Evolutionary conservation across 108 stramenopile genomes (phyloP), one percentile per base, ranked within the genome.

Genomic region (Pseudonitzschia delicatissima): DNA sequence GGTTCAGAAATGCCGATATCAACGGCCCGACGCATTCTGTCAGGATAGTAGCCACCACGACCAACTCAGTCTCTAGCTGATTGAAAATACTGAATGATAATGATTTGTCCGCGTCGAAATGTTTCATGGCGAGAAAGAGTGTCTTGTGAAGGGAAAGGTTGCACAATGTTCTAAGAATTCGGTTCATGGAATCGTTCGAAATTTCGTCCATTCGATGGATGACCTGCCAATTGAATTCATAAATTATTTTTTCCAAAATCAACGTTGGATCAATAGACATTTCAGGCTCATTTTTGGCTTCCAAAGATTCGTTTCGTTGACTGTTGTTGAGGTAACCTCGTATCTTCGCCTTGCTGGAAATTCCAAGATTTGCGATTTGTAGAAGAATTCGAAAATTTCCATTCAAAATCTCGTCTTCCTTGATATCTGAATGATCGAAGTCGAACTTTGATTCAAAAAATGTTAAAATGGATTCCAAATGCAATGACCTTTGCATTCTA

Each of bases 1-100:
- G 32, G 12, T 2, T 17, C 13, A 62, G 7, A 1, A 77, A 25
- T 4, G 42, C 13, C 29, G 31, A 59, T 47, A 34, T 20, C n/a
- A 70, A n/a, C 0, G 69, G 69, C 1, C 64, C 76, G 11, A 77
- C 8, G 27, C 69, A 77, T 27, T 64, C 23, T n/a, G 26, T 42
- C 12, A 69, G 40, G 9, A 70, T 32, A 6, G 33, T 17, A 6
- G 55, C 28, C 4, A 48, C 64, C 37, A 64, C 15, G n/a, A 37
- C 7, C 18, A 67, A 29, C 9, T 36, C 4, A 7, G 26, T 36
- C 15, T 39, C 44, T 27, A 29, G 44, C 26, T 20, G 13, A 5
- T 49, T n/a, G n/a, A n/a, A n/a, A n/a, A n/a, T n/a, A n/a, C n/a
- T n/a, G n/a, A n/a, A n/a, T n/a, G n/a, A n/a, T 44, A 21, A 21